Evolutionary conservation across 2,329 filamentous ascomycete species (phyloP).

Genomic region (Epichloe brachyelytri): DNA sequence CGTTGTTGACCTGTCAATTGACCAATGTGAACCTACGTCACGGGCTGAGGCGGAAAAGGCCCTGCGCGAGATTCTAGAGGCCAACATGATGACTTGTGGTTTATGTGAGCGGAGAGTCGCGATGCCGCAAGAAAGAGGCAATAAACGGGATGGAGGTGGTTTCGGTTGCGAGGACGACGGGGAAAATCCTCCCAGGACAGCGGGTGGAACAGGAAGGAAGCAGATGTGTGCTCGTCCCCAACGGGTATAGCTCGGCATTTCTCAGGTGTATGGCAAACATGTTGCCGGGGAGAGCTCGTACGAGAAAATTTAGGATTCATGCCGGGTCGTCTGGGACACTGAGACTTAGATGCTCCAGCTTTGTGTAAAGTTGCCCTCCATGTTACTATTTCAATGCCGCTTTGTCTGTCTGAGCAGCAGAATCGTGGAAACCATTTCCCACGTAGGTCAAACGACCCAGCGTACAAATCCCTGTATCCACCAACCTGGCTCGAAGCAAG

Average conservation of each 20-base stretch:
- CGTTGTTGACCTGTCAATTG: neutral
- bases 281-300: neutral
- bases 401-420: no score
- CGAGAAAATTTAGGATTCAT: no score
- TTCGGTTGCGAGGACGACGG: slow-evolving; percentile 11
- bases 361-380: no score
- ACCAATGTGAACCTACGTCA: slow-evolving; percentile 42
- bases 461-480: no score
- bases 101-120: slow-evolving; percentile 9
- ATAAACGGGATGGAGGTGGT: slow-evolving; percentile 5
- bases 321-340: no score
- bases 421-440: no score
- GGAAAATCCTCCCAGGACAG: slow-evolving; percentile 8
- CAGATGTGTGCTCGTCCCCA: neutral
- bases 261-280: slow-evolving; percentile 4
- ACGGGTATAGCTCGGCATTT: slow-evolving; percentile 13
- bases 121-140: slow-evolving; percentile 8
- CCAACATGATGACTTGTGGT: slow-evolving; percentile 50
- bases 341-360: no score
- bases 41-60: slow-evolving; percentile 70
- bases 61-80: slow-evolving; percentile 57
- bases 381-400: no score
- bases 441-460: no score
- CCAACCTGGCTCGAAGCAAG: no score
- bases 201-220: slow-evolving; percentile 3